A percentile compares a stretch with the other conserved stretches of the same genome.
These are phyloP conservation scores for Taphrina populina DNA, from an alignment of 1,139 yeast species.

Conservation along the genomic window DNA sequence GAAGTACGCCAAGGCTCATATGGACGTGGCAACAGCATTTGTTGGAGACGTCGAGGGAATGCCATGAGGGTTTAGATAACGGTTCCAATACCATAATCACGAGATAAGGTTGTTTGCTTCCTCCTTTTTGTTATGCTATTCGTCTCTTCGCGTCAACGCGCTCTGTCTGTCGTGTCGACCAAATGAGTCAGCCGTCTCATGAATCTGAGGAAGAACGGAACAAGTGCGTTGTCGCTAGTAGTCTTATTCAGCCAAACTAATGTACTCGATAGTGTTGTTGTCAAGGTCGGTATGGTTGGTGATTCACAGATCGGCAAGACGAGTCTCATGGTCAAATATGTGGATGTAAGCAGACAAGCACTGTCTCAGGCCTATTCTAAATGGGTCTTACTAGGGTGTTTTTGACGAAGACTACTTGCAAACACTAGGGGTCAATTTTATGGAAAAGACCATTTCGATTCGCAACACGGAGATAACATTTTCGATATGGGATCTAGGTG, in stretches of 20 bases:
- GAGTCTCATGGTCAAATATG: constrained; percentile 93
- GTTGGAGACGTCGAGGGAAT: constrained; percentile 32
- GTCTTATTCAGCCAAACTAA: too few relatives aligned
- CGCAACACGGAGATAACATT: constrained; percentile 88
- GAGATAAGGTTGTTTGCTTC: too few relatives aligned
- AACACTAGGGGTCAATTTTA: constrained; percentile 79
- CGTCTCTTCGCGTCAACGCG: too few relatives aligned
- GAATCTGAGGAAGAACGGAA: constrained; percentile 26
- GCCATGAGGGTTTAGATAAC: too few relatives aligned
- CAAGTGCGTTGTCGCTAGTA: too few relatives aligned
- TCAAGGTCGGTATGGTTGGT: constrained; percentile 91
- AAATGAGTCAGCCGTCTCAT: constrained; percentile 9
- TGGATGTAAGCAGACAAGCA: constrained; percentile 89
- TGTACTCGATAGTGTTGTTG: constrained; percentile 59
- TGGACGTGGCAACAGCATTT: constrained; percentile 9
- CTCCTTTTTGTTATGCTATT: too few relatives aligned
- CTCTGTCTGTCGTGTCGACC: too few relatives aligned
- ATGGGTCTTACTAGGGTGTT: constrained; percentile 43
- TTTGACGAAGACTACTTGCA: constrained; percentile 32
- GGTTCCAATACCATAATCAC: too few relatives aligned
- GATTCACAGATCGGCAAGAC: constrained; percentile 99
- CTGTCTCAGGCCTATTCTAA: too few relatives aligned
- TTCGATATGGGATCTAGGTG: constrained; percentile 96
- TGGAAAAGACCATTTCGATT: constrained; percentile 85
- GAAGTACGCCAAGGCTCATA: constrained; percentile 14